Percentiles rank a stretch among this genome's conserved stretches.
Conservation (phyloP, 2,329 filamentous ascomycete species). For the Trichoderma polysporum region DNA sequence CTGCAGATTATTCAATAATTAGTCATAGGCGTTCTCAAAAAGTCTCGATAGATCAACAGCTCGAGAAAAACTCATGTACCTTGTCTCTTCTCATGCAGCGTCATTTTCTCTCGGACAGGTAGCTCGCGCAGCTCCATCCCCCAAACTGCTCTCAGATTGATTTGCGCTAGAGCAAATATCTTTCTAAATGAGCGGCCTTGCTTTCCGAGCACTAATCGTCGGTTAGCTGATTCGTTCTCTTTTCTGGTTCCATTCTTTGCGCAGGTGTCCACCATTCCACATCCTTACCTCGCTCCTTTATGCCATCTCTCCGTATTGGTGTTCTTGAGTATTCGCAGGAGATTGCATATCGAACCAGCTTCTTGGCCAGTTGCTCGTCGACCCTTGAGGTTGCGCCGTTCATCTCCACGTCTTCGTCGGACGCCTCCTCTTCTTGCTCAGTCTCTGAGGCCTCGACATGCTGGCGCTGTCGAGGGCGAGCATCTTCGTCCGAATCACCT, state of each 20-base stretch:
- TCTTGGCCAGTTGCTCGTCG: slow-evolving; percentile 59
- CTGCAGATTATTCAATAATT: slow-evolving; percentile 26
- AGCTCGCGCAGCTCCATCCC: slow-evolving; percentile 93
- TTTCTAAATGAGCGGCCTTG: slow-evolving; percentile 68
- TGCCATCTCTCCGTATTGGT: slow-evolving; percentile 60
- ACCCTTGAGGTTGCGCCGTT: slow-evolving; percentile 34
- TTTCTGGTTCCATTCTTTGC: background rate
- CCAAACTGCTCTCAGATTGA: slow-evolving; percentile 67
- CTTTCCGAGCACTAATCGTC: slow-evolving; percentile 65
- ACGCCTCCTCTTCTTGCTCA: slow-evolving; percentile 42
- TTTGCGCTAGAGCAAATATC: slow-evolving; percentile 76
- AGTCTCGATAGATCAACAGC: background rate
- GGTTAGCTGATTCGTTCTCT: background rate
- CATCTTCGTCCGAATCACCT: slow-evolving; percentile 36
- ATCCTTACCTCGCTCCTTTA: slow-evolving; percentile 59
- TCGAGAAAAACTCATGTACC: slow-evolving; percentile 43
- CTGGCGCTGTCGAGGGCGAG: slow-evolving; percentile 34
- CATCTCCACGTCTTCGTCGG: slow-evolving; percentile 29
- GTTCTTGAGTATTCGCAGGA: slow-evolving; percentile 64
- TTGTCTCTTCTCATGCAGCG: slow-evolving; percentile 73
- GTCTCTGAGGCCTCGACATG: slow-evolving; percentile 33
- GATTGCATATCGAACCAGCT: slow-evolving; percentile 66
- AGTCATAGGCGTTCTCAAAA: background rate
- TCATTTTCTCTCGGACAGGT: slow-evolving; percentile 76
- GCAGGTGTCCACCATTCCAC: background rate